Conservation (phyloP, 2,329 filamentous ascomycete species). For the Chrysosporium keratinophilum region DNA sequence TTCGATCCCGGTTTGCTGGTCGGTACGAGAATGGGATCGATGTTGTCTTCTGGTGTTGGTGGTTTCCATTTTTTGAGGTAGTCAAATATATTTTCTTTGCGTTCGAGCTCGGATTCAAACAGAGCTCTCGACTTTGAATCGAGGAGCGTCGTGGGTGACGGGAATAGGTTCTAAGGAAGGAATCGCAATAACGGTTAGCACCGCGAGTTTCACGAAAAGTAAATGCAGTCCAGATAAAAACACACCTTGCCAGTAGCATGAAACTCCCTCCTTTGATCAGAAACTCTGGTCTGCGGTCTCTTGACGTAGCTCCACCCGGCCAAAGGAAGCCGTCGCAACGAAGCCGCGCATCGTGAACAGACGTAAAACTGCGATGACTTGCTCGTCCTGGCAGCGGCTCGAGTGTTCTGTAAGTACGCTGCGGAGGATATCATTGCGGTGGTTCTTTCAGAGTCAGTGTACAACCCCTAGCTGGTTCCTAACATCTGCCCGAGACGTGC, state of each 20-base stretch:
- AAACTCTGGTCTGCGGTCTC: not conserved
- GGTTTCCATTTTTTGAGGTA: slow-evolving; percentile 34
- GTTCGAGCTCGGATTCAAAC: slow-evolving; percentile 27
- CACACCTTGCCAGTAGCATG: not conserved
- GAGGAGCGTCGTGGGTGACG: slow-evolving; percentile 1
- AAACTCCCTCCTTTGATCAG: not conserved
- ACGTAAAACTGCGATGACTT: slow-evolving; percentile 12
- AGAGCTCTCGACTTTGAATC: slow-evolving; percentile 21
- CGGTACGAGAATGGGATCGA: slow-evolving; percentile 12
- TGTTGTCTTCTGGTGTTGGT: not conserved
- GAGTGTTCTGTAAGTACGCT: not conserved
- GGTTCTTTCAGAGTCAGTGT: not conserved
- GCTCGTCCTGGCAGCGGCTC: not conserved
- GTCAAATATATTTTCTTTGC: slow-evolving; percentile 31
- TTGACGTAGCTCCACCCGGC: not conserved
- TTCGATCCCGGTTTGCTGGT: not conserved
- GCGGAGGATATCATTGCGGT: slow-evolving; percentile 8
- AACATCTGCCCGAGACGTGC: not conserved
- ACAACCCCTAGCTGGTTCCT: not conserved
- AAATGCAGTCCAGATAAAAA: not conserved
- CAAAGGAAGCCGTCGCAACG: slow-evolving; percentile 1
- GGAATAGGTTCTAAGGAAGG: not conserved
- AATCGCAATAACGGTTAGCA: no score
- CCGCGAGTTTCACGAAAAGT: not conserved
- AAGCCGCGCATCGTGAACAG: slow-evolving; percentile 15